Base-by-base conservation (phyloP, 2,329 filamentous ascomycete genomes). In the Microdochium trichocladiopsis region DNA sequence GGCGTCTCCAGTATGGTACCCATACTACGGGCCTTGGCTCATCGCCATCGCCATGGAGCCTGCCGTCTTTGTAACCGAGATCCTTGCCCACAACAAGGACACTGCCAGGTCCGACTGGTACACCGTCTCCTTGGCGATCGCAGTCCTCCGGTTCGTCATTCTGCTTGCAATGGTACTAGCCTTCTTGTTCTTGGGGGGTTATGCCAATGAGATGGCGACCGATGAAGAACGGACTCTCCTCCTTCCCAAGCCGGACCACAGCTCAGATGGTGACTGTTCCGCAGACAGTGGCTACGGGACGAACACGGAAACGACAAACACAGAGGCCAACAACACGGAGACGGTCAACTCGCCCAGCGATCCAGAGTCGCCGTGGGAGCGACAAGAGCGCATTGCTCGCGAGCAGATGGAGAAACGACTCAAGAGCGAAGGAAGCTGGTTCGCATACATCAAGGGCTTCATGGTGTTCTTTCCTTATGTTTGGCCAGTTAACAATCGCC, bases 381-480 rank as follows among this genome's bases (percentile, higher is more conserved):
- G 69, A 53, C 74, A 67, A 48, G 72, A 79, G 61, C 73, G 78
- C 41, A 74, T 74, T 63, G 78, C 69, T 49, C 79, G 72, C 63
- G 83, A 77, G 66, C 78, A 69, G 56, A 85, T 81, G 72, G 73
- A 83, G 56, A 86, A 89, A 66, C 80, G 85, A 2, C 75, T 91
- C n/a, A 77, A 86, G 63, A 81, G 87, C 57, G 81, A 87, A 53
- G 88, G 88, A 1, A 89, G 84, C 57, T 93, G 87, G 87, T 78
- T 88, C 58, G 80, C 82, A 45, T 94, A 94, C 61, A 74, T 85
- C 25, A 90, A 87, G 62, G 82, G 85, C 5, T 95, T 91, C 69
- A 74, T 76, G 61, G 81, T 93, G 33, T 86, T 95, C 64, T 73
- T 92, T 25, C 89, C 88, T 0, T 88, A 90, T 62, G 74, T 95